phyloP scores from a whole-genome alignment of 208 protist species.

The Crithidia acanthocephali region DNA sequence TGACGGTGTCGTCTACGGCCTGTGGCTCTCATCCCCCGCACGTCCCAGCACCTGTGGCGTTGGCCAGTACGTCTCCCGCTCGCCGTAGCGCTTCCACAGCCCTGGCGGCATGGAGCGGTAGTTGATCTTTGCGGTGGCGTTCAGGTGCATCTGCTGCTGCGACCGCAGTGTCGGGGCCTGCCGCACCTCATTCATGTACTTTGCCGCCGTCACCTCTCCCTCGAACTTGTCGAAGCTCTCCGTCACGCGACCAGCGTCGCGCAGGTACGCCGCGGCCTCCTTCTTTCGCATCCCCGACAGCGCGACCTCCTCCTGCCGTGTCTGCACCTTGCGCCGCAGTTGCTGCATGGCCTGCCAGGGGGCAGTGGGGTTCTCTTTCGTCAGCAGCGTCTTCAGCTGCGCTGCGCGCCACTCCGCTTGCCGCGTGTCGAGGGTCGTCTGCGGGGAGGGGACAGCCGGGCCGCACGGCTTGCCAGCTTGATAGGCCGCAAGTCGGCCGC shows the following conservation, averaged over 20 bases:
- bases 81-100: conserved; percentile 87
- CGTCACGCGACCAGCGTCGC: conserved; percentile 68
- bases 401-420: conserved; percentile 63
- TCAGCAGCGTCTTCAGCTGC: conserved; percentile 58
- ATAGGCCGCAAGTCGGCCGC: conserved; percentile 68
- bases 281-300: conserved; percentile 74
- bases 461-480: conserved; percentile 60
- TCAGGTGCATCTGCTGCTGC: conserved; percentile 90
- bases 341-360: conserved; percentile 71
- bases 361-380: conserved; percentile 48
- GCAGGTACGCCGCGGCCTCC: conserved; percentile 71
- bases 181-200: conserved; percentile 87
- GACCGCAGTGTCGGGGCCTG: conserved; percentile 79
- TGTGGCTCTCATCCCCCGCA: conserved; percentile 51
- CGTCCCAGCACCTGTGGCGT: conserved; percentile 72
- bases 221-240: conserved; percentile 89
- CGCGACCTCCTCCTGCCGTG: conserved; percentile 44
- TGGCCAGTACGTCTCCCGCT: conserved; percentile 74
- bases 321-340: conserved; percentile 41
- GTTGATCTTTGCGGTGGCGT: conserved; percentile 88
- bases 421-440: conserved; percentile 37
- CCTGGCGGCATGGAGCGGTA: conserved; percentile 90
- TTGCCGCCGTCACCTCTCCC: conserved; percentile 72
- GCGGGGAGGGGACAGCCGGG: conserved; percentile 47
- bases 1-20: not conserved